Percentiles rank a stretch among this genome's conserved stretches.
Conservation (phyloP, 495 filamentous ascomycete genomes). For the Penicillium salamii region DNA sequence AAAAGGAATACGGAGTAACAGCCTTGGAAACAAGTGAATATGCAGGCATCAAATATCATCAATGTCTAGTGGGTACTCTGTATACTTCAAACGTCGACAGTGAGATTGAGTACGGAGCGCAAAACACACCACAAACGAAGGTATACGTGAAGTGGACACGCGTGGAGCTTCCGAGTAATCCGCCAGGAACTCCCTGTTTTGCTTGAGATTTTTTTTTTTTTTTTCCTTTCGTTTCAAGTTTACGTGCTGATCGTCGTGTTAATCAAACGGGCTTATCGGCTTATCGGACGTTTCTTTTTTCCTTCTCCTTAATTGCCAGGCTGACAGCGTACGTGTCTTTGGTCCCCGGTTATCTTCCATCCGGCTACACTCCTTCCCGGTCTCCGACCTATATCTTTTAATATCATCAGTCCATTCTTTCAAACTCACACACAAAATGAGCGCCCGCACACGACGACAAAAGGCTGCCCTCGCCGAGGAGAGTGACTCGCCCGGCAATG, state of each 20-base stretch:
- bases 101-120: no score
- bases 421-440: constrained; percentile 38
- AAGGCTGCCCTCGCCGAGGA: constrained; percentile 42
- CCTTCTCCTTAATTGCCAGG: background rate
- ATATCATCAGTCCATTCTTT: background rate
- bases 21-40: no score
- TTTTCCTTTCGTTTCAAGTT: background rate
- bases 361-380: background rate
- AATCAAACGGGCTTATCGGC: constrained; percentile 11
- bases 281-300: background rate
- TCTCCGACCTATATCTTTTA: background rate
- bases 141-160: no score
- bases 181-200: background rate
- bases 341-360: background rate
- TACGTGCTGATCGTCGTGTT: background rate
- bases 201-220: background rate
- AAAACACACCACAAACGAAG: no score
- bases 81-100: no score
- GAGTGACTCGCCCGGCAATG: constrained; percentile 32
- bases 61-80: no score
- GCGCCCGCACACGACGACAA: constrained; percentile 41
- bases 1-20: no score
- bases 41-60: no score
- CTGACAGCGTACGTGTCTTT: background rate
- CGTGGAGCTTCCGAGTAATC: no score